phyloP scores from a whole-genome alignment of 1,284 basidiomycete genomes.

The Golubevia pallescens region DNA sequence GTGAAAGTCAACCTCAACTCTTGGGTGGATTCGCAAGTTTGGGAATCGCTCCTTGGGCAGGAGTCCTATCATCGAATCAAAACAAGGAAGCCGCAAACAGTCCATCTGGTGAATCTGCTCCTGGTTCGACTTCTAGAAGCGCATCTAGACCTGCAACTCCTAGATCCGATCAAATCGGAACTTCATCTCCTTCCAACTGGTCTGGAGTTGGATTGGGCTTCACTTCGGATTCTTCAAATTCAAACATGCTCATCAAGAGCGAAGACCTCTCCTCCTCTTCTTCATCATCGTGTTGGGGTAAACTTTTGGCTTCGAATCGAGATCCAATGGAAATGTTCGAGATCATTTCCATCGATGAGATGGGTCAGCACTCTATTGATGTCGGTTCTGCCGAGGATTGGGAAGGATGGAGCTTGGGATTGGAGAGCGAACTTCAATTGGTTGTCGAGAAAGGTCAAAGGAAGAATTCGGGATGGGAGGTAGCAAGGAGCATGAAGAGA shows the following conservation, averaged over 20 bases:
- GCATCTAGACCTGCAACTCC: no score
- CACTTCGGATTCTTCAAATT: neutral
- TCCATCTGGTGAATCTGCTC: neutral
- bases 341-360: constrained; percentile 48
- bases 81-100: constrained; percentile 9
- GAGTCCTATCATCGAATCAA: constrained; percentile 25
- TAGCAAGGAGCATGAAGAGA: constrained; percentile 28
- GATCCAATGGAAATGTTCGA: constrained; percentile 43
- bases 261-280: neutral
- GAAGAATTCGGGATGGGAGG: constrained; percentile 21
- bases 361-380: constrained; percentile 49
- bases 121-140: neutral
- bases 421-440: no score
- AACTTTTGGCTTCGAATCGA: constrained; percentile 13
- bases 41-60: constrained; percentile 26
- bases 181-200: neutral
- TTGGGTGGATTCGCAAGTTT: constrained; percentile 25
- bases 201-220: neutral
- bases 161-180: no score
- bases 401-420: constrained; percentile 26
- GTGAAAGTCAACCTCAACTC: constrained; percentile 10
- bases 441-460: no score
- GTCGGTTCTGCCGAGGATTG: constrained; percentile 47
- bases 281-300: constrained; percentile 1
- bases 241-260: neutral